phyloP scores from a whole-genome alignment of 495 filamentous ascomycete genomes.

The Echria macrotheca region DNA sequence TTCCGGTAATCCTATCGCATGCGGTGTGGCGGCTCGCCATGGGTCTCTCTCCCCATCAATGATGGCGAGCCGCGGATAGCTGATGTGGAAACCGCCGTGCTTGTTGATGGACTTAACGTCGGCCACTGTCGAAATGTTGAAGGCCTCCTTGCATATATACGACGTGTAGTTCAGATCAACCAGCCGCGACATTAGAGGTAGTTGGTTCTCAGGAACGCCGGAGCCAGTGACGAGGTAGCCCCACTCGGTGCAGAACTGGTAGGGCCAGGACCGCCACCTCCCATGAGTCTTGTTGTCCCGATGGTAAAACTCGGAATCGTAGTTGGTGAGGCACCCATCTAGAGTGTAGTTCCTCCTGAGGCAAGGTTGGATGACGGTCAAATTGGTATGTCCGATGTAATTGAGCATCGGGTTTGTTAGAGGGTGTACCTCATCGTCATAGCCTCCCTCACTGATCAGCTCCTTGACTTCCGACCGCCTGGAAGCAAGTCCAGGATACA shows the following conservation, averaged over 20 bases:
- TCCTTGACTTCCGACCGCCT: constrained; percentile 38
- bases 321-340: constrained; percentile 50
- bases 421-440: constrained; percentile 38
- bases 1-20: constrained; percentile 43
- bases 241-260: constrained; percentile 55
- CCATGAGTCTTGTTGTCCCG: constrained; percentile 42
- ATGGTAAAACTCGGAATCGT: constrained; percentile 46
- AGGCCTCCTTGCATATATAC: constrained; percentile 51
- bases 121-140: constrained; percentile 55
- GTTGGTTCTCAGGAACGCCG: constrained; percentile 49
- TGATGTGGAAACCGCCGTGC: constrained; percentile 61
- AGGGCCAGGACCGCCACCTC: constrained; percentile 55
- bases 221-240: constrained; percentile 65
- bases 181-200: constrained; percentile 60
- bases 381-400: constrained; percentile 57
- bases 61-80: constrained; percentile 59
- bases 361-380: constrained; percentile 25
- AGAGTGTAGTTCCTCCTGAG: constrained; percentile 28
- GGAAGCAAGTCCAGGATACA: constrained; percentile 41
- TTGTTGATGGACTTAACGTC: constrained; percentile 57
- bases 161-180: constrained; percentile 51
- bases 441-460: constrained; percentile 52
- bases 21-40: constrained; percentile 62
- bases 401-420: constrained; percentile 58
- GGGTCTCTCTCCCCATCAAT: constrained; percentile 66